A percentile compares a stretch with the other conserved stretches of the same genome.
Evolutionary conservation across 2,329 filamentous ascomycete species (phyloP).

Genomic region (Cytospora leucostoma): DNA sequence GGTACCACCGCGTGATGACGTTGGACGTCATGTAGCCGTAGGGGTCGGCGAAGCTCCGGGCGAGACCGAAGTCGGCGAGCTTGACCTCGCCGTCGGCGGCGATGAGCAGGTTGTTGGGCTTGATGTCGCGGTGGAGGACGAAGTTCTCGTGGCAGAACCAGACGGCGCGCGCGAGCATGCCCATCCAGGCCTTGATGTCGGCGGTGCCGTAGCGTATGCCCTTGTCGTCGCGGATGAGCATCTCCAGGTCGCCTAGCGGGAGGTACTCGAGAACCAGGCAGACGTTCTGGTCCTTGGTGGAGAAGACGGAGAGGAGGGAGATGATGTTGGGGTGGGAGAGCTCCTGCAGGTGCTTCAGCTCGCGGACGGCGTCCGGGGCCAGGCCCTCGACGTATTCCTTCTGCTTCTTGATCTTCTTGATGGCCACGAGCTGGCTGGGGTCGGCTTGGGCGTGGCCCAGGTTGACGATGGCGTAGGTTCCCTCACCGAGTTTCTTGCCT

Average conservation of each 20-base stretch:
- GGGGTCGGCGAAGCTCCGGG: conserved; percentile 85
- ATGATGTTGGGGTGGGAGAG: conserved; percentile 96
- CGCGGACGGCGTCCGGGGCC: conserved; percentile 90
- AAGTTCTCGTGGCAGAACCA: conserved; percentile 98
- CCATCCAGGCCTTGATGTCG: conserved; percentile 98
- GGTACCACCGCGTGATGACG: conserved; percentile 96
- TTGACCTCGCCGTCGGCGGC: conserved; percentile 92
- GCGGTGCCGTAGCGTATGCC: conserved; percentile 78
- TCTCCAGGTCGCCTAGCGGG: conserved; percentile 90
- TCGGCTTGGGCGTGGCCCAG: conserved; percentile 77
- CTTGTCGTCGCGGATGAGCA: conserved; percentile 84
- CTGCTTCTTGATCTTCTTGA: conserved; percentile 90
- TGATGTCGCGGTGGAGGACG: conserved; percentile 95
- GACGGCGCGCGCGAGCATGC: conserved; percentile 88
- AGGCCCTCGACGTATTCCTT: conserved; percentile 88
- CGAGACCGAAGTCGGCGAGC: conserved; percentile 95
- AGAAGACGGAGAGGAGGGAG: conserved; percentile 87
- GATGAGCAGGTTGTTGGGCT: conserved; percentile 96
- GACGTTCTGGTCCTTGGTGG: conserved; percentile 93
- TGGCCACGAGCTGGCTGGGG: conserved; percentile 76
- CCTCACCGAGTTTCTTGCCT: conserved; percentile 91
- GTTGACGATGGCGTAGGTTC: conserved; percentile 96
- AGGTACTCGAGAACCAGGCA: conserved; percentile 94
- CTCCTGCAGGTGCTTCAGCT: conserved; percentile 94
- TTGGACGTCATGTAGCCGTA: conserved; percentile 87